Conservation (phyloP, 257 asterid genomes). For the Nicotiana tomentosiformis region DNA sequence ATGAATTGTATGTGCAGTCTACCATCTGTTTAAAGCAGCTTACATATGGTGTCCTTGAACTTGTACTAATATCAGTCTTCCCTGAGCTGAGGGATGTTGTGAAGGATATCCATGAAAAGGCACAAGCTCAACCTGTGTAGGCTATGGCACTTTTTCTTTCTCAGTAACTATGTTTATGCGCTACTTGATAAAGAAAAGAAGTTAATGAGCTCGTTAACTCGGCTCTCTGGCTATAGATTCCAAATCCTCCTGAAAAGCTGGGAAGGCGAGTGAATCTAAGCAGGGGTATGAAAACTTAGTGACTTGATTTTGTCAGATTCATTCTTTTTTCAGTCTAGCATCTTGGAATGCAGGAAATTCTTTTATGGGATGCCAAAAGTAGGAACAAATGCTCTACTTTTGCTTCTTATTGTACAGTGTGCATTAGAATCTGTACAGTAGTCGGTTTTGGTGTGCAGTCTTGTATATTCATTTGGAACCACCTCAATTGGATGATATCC, state of each 20-base stretch:
- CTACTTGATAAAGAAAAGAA: too few relatives aligned
- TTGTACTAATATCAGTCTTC: conserved; percentile 61
- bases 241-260: neutral
- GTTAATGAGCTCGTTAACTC: neutral
- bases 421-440: conserved; percentile 30
- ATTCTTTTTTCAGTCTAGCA: neutral
- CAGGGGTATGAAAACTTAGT: neutral
- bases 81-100: conserved; percentile 76
- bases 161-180: neutral
- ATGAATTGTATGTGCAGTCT: conserved; percentile 52
- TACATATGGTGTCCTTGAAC: conserved; percentile 87
- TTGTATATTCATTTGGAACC: neutral
- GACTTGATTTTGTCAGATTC: neutral
- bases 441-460: conserved; percentile 8
- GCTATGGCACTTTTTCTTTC: neutral
- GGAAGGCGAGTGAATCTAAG: neutral
- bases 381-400: neutral
- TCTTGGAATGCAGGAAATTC: neutral
- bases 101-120: conserved; percentile 63
- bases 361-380: conserved; percentile 3
- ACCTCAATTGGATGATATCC: neutral
- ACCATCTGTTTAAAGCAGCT: conserved; percentile 91
- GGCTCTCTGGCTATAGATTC: neutral
- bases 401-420: conserved; percentile 33
- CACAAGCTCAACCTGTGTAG: conserved; percentile 34